Evolutionary conservation across 2,329 filamentous ascomycete species (phyloP).

Genomic region (Tolypocladium sp.): DNA sequence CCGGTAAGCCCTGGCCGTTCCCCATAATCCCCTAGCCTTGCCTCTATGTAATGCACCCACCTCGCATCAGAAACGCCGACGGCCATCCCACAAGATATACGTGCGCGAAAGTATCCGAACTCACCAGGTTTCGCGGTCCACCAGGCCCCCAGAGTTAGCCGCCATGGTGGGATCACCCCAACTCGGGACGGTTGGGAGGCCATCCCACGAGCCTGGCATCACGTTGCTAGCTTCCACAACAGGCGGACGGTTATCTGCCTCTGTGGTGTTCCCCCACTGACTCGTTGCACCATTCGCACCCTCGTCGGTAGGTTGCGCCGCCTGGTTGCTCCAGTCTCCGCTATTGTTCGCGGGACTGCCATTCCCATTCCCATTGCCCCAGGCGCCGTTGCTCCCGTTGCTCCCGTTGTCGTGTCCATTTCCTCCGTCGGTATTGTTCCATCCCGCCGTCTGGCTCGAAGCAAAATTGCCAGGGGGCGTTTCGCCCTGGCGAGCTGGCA

Average conservation of each 20-base stretch:
- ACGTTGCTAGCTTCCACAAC: constrained; percentile 11
- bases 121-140: neutral
- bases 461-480: neutral
- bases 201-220: constrained; percentile 23
- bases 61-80: neutral
- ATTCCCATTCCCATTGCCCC: neutral
- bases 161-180: constrained; percentile 23
- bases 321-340: neutral
- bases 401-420: constrained; percentile 11
- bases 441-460: neutral
- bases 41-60: neutral
- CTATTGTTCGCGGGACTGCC: neutral
- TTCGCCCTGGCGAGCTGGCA: neutral
- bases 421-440: constrained; percentile 2
- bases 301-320: neutral
- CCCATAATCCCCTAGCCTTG: neutral
- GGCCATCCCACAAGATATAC: too few species aligned
- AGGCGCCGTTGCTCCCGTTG: neutral
- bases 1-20: neutral
- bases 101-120: neutral
- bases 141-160: constrained; percentile 14
- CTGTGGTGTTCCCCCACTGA: neutral
- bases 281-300: neutral
- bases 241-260: neutral
- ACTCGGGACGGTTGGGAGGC: constrained; percentile 4